These are phyloP conservation scores for Boletus eberwhitei DNA, from an alignment of 768 basidiomycete species.

Conservation along the genomic window DNA sequence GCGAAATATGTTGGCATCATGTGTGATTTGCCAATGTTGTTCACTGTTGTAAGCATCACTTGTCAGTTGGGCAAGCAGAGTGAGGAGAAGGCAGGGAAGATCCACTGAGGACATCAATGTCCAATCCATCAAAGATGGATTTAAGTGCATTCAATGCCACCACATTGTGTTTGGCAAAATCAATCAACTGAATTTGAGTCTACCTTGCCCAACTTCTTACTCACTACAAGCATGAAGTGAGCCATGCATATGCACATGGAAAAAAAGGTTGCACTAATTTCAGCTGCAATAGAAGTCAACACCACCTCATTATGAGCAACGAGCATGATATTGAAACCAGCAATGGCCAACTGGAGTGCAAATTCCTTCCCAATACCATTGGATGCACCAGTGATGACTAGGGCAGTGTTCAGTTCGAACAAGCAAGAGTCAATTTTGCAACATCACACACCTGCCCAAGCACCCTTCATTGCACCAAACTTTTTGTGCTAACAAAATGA, in stretches of 20 bases:
- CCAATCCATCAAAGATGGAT: conserved; percentile 44
- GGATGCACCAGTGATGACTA: conserved; percentile 91
- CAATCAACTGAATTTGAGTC: conserved; percentile 67
- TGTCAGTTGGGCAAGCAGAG: neutral
- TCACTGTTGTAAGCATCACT: conserved; percentile 51
- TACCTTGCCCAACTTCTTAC: conserved; percentile 42
- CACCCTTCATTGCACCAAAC: conserved; percentile 81
- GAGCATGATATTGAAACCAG: conserved; percentile 86
- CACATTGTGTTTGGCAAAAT: conserved; percentile 64
- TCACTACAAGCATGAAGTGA: conserved; percentile 26
- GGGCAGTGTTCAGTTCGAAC: neutral
- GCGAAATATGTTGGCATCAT: conserved; percentile 79
- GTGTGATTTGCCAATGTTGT: conserved; percentile 95
- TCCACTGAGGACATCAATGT: conserved; percentile 78
- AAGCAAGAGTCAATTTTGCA: neutral
- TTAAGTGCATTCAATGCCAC: conserved; percentile 53
- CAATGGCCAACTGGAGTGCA: conserved; percentile 79
- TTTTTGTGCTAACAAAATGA: conserved; percentile 52
- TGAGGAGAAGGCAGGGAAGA: conserved; percentile 3
- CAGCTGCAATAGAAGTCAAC: conserved; percentile 60
- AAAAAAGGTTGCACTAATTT: conserved; percentile 55
- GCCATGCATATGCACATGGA: neutral
- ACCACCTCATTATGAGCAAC: conserved; percentile 70
- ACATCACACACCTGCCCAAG: conserved; percentile 67
- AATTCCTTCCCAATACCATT: conserved; percentile 97